Percentiles rank a stretch among this genome's conserved stretches.
phyloP scores from a whole-genome alignment of 768 basidiomycete genomes.

The Lentinula lateritia region DNA sequence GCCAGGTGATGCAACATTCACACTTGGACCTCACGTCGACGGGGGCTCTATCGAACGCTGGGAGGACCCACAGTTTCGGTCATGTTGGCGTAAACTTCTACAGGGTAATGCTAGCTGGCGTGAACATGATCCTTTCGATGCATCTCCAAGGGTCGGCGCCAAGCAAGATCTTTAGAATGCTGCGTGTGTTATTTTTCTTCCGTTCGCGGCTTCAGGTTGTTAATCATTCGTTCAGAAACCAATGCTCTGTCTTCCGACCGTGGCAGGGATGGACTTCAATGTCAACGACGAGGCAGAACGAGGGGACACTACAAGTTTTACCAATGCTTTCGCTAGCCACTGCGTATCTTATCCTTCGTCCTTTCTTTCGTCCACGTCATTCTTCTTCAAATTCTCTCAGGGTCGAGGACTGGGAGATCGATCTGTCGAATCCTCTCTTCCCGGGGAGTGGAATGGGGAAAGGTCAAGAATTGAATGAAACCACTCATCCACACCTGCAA shows the following conservation, averaged over 20 bases:
- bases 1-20: slow-evolving; percentile 65
- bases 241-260: slow-evolving; percentile 50
- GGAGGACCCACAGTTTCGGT: slow-evolving; percentile 41
- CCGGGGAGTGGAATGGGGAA: slow-evolving; percentile 50
- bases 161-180: slow-evolving; percentile 59
- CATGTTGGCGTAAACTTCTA: slow-evolving; percentile 39
- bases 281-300: slow-evolving; percentile 46
- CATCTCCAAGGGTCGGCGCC: slow-evolving; percentile 39
- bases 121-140: slow-evolving; percentile 46
- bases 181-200: slow-evolving; percentile 30
- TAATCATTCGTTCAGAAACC: slow-evolving; percentile 28
- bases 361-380: slow-evolving; percentile 49
- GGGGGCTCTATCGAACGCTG: slow-evolving; percentile 51
- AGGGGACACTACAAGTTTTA: slow-evolving; percentile 62
- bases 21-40: slow-evolving; percentile 58
- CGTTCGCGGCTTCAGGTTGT: not conserved
- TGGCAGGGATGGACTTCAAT: slow-evolving; percentile 57
- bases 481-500: slow-evolving; percentile 59
- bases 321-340: slow-evolving; percentile 50
- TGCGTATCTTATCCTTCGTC: slow-evolving; percentile 59
- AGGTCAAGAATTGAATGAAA: slow-evolving; percentile 48
- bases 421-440: slow-evolving; percentile 45
- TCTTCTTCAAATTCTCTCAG: slow-evolving; percentile 23
- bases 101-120: slow-evolving; percentile 30
- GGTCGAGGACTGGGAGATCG: slow-evolving; percentile 48